Evolutionary conservation across 2,329 filamentous ascomycete genomes (phyloP), one percentile per base, ranked within the genome.

Genomic region (Pyrenochaeta sp.): DNA sequence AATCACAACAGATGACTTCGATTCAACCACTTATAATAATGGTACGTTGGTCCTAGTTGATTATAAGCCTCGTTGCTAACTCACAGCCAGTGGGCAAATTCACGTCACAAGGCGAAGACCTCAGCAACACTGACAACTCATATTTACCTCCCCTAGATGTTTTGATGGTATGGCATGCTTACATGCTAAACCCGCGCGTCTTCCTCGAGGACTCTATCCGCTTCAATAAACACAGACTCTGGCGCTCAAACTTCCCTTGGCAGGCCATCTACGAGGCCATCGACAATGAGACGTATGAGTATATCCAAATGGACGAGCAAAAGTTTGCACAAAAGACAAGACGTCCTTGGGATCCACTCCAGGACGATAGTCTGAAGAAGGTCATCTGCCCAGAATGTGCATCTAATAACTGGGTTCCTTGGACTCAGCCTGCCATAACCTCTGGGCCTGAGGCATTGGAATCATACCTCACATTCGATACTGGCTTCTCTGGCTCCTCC

Each of bases 101-200:
- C 14, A 35, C 51, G 1, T 22, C 18, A 2, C 5, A 26, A 14
- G 44, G 48, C 5, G 15, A 40, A 13, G 52, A 46, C 1, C 20
- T 53, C 7, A 41, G 5, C 28, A 20, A 6, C 27, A 48, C 9
- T 11, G 40, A 15, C 10, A 21, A 1, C 34, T 32, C 7, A 3
- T 6, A 2, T n/a, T 61, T 17, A n/a, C 58, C 55, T 24, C 67
- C 72, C 11, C 14, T 67, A 77, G 88, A 92, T 69, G 82, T 92
- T 1, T 69, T 91, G 14, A 88, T 92, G 86, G 84, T 92, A 0
- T 89, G 86, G 85, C 89, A 93, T 67, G 75, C 87, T 0, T 88
- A 89, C 60, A 86, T 89, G 82, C 80, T 93, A 3, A 92, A 91
- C 55, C 89, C 89, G 0, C 77, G 86, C 27, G 76, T 74, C n/a